phyloP scores from a whole-genome alignment of 1,139 yeast genomes.

The Candida neerlandica region DNA sequence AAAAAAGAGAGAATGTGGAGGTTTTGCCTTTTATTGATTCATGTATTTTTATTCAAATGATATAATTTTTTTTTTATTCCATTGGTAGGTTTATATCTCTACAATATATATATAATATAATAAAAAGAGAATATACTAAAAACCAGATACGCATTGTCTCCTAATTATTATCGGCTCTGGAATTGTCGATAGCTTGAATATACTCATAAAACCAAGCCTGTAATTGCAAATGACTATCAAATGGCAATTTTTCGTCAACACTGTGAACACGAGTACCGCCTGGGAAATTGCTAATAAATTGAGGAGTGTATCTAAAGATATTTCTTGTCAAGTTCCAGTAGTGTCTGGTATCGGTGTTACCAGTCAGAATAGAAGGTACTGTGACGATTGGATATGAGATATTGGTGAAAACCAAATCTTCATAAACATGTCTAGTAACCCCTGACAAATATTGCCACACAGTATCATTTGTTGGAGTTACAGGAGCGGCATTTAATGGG shows the following conservation, averaged over 20 bases:
- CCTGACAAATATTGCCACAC: conserved; percentile 47
- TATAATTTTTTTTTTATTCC: neutral
- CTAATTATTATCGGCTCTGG: neutral
- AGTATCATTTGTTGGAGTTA: conserved; percentile 39
- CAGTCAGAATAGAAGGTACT: conserved; percentile 71
- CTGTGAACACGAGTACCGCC: conserved; percentile 34
- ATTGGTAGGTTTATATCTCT: neutral
- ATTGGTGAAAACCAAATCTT: conserved; percentile 41
- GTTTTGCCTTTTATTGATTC: neutral
- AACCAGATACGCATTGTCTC: neutral
- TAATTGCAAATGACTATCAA: conserved; percentile 44
- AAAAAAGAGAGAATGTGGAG: neutral
- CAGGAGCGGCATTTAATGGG: conserved; percentile 37
- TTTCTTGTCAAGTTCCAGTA: conserved; percentile 76
- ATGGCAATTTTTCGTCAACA: conserved; percentile 41
- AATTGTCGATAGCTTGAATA: conserved; percentile 24
- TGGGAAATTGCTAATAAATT: conserved; percentile 20
- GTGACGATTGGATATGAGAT: conserved; percentile 48
- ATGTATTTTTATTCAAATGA: conserved; percentile 1
- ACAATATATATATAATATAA: neutral
- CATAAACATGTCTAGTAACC: conserved; percentile 47
- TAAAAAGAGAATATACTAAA: neutral
- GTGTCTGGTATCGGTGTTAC: conserved; percentile 81
- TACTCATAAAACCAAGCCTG: conserved; percentile 42
- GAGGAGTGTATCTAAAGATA: conserved; percentile 68